These are phyloP conservation scores for Xylaria castorea DNA, from an alignment of 495 filamentous ascomycete genomes.

Conservation along the genomic window DNA sequence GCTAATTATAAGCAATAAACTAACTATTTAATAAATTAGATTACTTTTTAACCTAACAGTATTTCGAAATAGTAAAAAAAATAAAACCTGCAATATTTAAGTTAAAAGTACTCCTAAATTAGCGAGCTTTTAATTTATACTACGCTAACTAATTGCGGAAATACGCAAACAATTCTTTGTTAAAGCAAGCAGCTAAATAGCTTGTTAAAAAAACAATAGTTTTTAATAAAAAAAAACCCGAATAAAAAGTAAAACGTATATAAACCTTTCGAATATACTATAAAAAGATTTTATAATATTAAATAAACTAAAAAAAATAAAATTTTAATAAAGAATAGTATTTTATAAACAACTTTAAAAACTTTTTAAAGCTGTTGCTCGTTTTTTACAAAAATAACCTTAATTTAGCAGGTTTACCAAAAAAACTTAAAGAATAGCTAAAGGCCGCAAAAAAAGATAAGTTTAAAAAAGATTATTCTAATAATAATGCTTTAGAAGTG, in stretches of 20 bases:
- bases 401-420: not conserved
- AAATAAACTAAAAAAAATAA: slow-evolving; percentile 7
- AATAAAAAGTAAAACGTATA: not conserved
- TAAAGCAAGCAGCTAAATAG: not conserved
- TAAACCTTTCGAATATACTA: not conserved
- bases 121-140: no score
- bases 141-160: no score
- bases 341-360: not conserved
- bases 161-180: not conserved
- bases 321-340: not conserved
- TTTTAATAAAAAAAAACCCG: not conserved
- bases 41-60: no score
- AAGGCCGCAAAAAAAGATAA: not conserved
- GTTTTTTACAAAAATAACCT: not conserved
- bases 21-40: no score
- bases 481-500: not conserved
- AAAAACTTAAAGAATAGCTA: not conserved
- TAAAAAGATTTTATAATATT: slow-evolving; percentile 1
- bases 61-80: no score
- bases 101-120: no score
- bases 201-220: not conserved
- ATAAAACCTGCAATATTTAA: no score
- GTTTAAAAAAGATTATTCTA: not conserved
- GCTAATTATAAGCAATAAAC: no score
- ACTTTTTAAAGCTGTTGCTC: not conserved